Evolutionary conservation across 768 basidiomycete species (phyloP).

Genomic region (Daedaleopsis sinensis): DNA sequence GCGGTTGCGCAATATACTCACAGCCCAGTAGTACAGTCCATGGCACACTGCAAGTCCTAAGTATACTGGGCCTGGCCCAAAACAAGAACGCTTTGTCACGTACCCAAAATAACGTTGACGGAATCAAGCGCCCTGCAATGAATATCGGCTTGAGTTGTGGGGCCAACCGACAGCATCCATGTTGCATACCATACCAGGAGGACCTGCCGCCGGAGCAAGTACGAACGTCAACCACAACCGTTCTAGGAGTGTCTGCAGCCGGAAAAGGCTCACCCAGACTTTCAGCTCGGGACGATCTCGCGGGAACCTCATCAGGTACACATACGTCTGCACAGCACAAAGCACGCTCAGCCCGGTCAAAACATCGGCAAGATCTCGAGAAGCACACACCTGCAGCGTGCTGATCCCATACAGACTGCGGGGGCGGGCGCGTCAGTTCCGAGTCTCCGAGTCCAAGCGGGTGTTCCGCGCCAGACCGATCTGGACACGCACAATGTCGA

Average conservation of each 20-base stretch:
- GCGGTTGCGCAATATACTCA: not conserved
- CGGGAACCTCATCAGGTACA: slow-evolving; percentile 21
- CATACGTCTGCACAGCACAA: slow-evolving; percentile 15
- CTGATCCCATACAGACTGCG: slow-evolving; percentile 21
- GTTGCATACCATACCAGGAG: slow-evolving; percentile 13
- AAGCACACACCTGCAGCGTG: slow-evolving; percentile 16
- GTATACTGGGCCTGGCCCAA: not conserved
- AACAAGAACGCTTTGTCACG: not conserved
- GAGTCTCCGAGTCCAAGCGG: too few species aligned
- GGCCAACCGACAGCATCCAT: not conserved
- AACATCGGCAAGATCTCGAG: not conserved
- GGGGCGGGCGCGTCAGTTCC: too few species aligned
- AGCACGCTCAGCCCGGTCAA: not conserved
- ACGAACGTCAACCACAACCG: not conserved
- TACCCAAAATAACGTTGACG: slow-evolving; percentile 19
- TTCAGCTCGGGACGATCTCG: slow-evolving; percentile 24
- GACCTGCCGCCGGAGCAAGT: not conserved
- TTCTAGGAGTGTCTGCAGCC: not conserved
- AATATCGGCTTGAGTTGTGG: not conserved
- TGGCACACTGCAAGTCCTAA: slow-evolving; percentile 13
- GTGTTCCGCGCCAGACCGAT: too few species aligned
- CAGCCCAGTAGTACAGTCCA: slow-evolving; percentile 20
- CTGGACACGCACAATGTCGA: slow-evolving; percentile 17
- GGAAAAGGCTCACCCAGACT: slow-evolving; percentile 11
- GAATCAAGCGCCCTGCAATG: slow-evolving; percentile 13